Evolutionary conservation across 2,329 filamentous ascomycete species (phyloP), one percentile per base, ranked within the genome.

Genomic region (Sordariomycetes sp.): DNA sequence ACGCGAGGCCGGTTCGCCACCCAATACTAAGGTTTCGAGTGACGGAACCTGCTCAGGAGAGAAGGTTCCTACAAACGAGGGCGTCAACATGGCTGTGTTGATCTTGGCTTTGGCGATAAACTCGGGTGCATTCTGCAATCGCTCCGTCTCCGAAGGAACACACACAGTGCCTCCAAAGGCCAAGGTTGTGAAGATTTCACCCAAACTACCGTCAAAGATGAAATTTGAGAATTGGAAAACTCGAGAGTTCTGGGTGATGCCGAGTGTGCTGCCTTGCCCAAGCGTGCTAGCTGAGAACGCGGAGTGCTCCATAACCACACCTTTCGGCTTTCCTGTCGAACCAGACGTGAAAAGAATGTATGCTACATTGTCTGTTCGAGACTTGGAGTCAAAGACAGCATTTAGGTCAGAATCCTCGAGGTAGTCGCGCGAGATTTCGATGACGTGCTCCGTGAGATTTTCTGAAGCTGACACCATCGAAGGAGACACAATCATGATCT

Each of bases 141-240:
- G 37, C 26, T 42, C 33, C 6, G 28, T 21, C 11, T 42, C 40
- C 4, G 33, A 20, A 3, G 40, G 38, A 12, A 40, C 27, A 20
- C 38, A 40, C 5, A 42, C 21, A 9, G 26, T 30, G 14, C 35
- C 40, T 2, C 40, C 40, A 7, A n/a, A n/a, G 15, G 25, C 16
- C 6, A 42, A 36, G 6, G 33, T 33, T 5, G 38, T 37, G 16
- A 39, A 20, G 2, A 40, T 34, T 15, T 42, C 40, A 12, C 25
- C 31, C 8, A 38, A 36, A 18, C 30, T 21, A 10, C 31, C 38
- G 12, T 43, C 41, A 27, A 40, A 43, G 14, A 27, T 31, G 24
- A 39, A 35, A n/a, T 29, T 27, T 14, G 37, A 30, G 25, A 43
- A 43, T 15, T 58, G 55, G 1, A 59, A 38, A 3, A 49, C 45